These are phyloP conservation scores for Colletotrichum sp. DNA, from an alignment of 2,329 filamentous ascomycete genomes.

Conservation along the genomic window DNA sequence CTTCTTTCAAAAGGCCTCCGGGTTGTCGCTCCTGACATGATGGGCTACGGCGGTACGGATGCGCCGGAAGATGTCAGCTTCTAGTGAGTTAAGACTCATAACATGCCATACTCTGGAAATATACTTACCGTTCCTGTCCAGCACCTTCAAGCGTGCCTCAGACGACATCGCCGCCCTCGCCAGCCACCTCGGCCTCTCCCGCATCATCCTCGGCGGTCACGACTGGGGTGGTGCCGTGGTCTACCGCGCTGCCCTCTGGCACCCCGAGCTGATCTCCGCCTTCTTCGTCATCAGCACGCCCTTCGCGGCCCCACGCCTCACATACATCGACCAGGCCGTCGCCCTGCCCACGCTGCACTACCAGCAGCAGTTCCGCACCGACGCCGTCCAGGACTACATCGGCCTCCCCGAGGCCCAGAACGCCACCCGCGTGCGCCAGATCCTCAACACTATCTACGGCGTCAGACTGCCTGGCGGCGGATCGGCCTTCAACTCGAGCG, in stretches of 20 bases:
- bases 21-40: slow-evolving; percentile 78
- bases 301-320: slow-evolving; percentile 57
- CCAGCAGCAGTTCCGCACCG: slow-evolving; percentile 74
- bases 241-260: slow-evolving; percentile 72
- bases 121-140: slow-evolving; percentile 49
- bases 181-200: slow-evolving; percentile 45
- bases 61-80: slow-evolving; percentile 51
- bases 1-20: slow-evolving; percentile 70
- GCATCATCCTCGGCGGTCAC: slow-evolving; percentile 79
- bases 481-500: slow-evolving; percentile 54
- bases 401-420: slow-evolving; percentile 48
- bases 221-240: slow-evolving; percentile 81
- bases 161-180: slow-evolving; percentile 75
- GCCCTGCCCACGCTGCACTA: slow-evolving; percentile 74
- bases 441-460: slow-evolving; percentile 72
- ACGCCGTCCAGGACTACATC: slow-evolving; percentile 46
- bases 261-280: slow-evolving; percentile 70
- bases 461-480: slow-evolving; percentile 59
- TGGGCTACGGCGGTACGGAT: slow-evolving; percentile 77
- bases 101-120: neutral
- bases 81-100: neutral
- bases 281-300: slow-evolving; percentile 79
- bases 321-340: slow-evolving; percentile 60
- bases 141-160: slow-evolving; percentile 71
- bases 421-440: slow-evolving; percentile 63